phyloP scores from a whole-genome alignment of 2,329 filamentous ascomycete genomes.

The Penicillium sp. region DNA sequence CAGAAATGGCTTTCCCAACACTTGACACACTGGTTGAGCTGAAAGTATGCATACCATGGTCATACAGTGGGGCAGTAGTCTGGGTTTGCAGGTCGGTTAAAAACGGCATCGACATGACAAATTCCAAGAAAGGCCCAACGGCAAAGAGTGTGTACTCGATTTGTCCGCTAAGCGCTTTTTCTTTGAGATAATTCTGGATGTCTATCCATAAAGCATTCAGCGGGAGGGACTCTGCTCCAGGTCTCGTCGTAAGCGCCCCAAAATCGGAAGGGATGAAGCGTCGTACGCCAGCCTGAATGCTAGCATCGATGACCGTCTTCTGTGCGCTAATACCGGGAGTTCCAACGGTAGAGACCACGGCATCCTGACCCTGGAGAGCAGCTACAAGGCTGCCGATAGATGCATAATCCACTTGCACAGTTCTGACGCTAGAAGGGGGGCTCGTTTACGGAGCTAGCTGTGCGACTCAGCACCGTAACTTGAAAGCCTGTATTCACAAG shows the following conservation, averaged over 20 bases:
- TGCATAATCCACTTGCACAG: conserved; percentile 3
- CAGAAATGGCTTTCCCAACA: neutral
- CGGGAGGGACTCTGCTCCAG: neutral
- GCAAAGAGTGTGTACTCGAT: conserved; percentile 8
- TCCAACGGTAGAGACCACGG: neutral
- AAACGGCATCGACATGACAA: conserved; percentile 9
- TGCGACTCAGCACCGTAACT: conserved; percentile 2
- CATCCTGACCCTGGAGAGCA: neutral
- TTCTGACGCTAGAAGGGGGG: neutral
- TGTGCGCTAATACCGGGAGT: neutral
- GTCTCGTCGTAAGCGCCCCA: neutral
- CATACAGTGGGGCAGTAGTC: neutral
- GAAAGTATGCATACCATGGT: neutral
- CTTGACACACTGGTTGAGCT: conserved; percentile 1
- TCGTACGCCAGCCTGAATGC: neutral
- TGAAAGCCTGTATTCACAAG: neutral
- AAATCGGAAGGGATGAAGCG: conserved; percentile 2
- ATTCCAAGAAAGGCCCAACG: conserved; percentile 6
- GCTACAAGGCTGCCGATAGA: conserved; percentile 1
- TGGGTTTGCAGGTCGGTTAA: conserved; percentile 3
- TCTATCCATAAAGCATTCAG: neutral
- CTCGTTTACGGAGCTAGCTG: neutral
- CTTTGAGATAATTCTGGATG: conserved; percentile 2
- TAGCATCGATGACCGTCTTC: conserved; percentile 2
- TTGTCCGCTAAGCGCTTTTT: neutral